A percentile compares a stretch with the other conserved stretches of the same genome.
These are phyloP conservation scores for Hypholoma fasciculare DNA, from an alignment of 768 basidiomycete genomes.

Conservation along the genomic window DNA sequence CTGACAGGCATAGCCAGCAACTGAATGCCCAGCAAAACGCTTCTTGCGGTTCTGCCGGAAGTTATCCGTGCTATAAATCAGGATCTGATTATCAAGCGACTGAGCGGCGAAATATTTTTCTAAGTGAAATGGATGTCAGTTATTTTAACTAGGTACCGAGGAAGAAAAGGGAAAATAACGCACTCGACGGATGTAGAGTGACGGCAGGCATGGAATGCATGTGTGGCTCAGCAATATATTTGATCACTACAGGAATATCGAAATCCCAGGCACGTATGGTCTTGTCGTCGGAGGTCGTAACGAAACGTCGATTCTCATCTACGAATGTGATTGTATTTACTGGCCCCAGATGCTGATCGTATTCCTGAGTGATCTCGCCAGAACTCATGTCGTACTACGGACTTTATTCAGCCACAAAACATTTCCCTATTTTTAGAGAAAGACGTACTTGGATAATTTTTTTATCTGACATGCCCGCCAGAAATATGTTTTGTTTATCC, in stretches of 20 bases:
- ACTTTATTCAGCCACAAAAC: neutral
- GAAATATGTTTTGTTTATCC: conserved; percentile 94
- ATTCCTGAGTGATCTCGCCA: conserved; percentile 96
- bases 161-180: conserved; percentile 33
- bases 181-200: conserved; percentile 92
- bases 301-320: conserved; percentile 95
- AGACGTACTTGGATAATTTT: conserved; percentile 91
- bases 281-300: conserved; percentile 99
- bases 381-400: conserved; percentile 92
- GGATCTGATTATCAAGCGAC: conserved; percentile 97
- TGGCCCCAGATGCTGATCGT: conserved; percentile 97
- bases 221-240: conserved; percentile 98
- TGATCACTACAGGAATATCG: conserved; percentile 99
- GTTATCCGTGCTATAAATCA: conserved; percentile 96
- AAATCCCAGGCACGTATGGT: conserved; percentile 99
- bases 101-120: conserved; percentile 98
- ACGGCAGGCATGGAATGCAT: conserved; percentile 99
- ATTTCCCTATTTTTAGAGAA: neutral
- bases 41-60: conserved; percentile 99
- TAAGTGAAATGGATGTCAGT: conserved; percentile 21
- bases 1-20: conserved; percentile 96
- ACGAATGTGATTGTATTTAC: conserved; percentile 99
- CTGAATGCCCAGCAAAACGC: conserved; percentile 94
- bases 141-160: conserved; percentile 10
- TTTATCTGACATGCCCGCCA: conserved; percentile 99